Percentiles rank a stretch among this genome's conserved stretches.
phyloP scores from a whole-genome alignment of 2,329 filamentous ascomycete genomes.

The Aureobasidium vineae region DNA sequence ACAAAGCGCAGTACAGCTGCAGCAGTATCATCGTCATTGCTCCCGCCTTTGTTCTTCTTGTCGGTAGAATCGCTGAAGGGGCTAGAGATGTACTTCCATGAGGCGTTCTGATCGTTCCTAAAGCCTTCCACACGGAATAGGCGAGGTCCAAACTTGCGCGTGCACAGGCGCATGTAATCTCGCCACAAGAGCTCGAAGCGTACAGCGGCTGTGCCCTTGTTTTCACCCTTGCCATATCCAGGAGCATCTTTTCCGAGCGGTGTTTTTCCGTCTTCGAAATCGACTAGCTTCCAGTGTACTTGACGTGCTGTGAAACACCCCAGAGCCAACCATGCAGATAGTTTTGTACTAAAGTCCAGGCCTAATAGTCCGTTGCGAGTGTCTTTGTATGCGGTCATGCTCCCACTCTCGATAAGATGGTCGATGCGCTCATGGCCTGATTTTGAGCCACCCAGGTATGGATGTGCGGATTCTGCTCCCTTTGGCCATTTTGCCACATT shows the following conservation, averaged over 20 bases:
- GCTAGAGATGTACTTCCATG: slow-evolving; percentile 39
- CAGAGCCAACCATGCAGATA: slow-evolving; percentile 70
- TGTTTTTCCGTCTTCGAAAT: slow-evolving; percentile 64
- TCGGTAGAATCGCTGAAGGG: slow-evolving; percentile 36
- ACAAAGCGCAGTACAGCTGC: slow-evolving; percentile 57
- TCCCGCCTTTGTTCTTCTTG: slow-evolving; percentile 46
- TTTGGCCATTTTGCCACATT: slow-evolving; percentile 56
- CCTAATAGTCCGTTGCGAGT: slow-evolving; percentile 71
- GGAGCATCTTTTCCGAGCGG: slow-evolving; percentile 37
- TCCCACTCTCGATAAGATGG: slow-evolving; percentile 60
- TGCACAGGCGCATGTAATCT: slow-evolving; percentile 77
- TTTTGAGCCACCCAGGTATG: slow-evolving; percentile 67
- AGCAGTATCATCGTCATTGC: slow-evolving; percentile 43
- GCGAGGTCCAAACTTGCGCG: slow-evolving; percentile 63
- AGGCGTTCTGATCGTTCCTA: slow-evolving; percentile 44
- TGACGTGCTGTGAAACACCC: slow-evolving; percentile 72
- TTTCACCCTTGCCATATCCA: slow-evolving; percentile 69
- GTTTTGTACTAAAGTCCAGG: slow-evolving; percentile 69
- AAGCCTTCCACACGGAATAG: slow-evolving; percentile 68
- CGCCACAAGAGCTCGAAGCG: slow-evolving; percentile 74
- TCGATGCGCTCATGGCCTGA: slow-evolving; percentile 58
- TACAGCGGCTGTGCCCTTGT: slow-evolving; percentile 65
- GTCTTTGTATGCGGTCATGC: slow-evolving; percentile 64
- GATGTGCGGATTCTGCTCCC: slow-evolving; percentile 59
- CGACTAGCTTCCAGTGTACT: slow-evolving; percentile 64